Evolutionary conservation across 495 filamentous ascomycete genomes (phyloP).

Genomic region (Lichenothelia convexa): DNA sequence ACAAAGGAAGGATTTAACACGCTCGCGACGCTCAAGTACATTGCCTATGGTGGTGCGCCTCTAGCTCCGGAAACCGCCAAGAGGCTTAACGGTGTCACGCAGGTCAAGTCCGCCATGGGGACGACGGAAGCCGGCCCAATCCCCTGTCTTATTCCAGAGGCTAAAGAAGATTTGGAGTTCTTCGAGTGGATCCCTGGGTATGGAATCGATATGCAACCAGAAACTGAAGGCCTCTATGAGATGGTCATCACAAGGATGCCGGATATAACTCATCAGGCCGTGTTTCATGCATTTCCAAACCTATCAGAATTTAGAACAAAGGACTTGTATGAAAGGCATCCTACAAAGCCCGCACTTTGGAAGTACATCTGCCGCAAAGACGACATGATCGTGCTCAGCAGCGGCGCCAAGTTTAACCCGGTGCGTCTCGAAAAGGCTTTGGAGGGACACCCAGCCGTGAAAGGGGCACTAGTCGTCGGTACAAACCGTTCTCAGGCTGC

Average conservation of each 20-base stretch:
- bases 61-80: background rate
- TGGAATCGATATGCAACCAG: background rate
- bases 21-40: background rate
- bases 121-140: background rate
- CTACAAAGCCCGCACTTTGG: constrained; percentile 10
- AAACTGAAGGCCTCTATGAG: background rate
- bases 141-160: background rate
- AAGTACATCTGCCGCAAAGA: constrained; percentile 12
- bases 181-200: background rate
- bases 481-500: constrained; percentile 30
- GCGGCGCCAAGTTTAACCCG: constrained; percentile 9
- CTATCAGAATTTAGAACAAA: constrained; percentile 5
- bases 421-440: constrained; percentile 29
- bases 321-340: constrained; percentile 11
- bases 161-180: background rate
- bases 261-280: background rate
- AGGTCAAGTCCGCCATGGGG: background rate
- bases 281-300: constrained; percentile 6
- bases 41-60: background rate
- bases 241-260: background rate
- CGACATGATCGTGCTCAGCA: constrained; percentile 8
- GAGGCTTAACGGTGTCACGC: background rate
- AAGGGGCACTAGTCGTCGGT: constrained; percentile 32
- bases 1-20: background rate
- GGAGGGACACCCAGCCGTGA: constrained; percentile 25